phyloP scores from a whole-genome alignment of 179 eudicot species.

The Monotropa hypopitys region DNA sequence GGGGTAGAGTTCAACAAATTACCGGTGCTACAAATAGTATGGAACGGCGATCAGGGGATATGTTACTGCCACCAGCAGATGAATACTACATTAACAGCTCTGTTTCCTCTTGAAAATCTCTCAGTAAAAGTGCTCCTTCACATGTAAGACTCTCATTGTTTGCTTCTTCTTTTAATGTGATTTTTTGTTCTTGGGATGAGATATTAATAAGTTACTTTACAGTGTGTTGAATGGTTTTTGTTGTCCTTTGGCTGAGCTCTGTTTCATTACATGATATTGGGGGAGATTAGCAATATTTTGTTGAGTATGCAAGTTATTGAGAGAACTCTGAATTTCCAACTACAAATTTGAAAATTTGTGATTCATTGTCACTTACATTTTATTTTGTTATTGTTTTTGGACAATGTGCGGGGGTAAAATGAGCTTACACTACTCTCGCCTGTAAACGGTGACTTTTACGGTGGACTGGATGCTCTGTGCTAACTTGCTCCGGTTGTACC shows the following conservation, averaged over 20 bases:
- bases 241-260: neutral
- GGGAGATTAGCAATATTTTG: neutral
- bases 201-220: neutral
- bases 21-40: slow-evolving; percentile 28
- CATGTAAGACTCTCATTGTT: slow-evolving; percentile 28
- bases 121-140: slow-evolving; percentile 32
- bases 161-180: neutral
- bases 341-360: neutral
- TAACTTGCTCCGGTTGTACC: too few relatives aligned
- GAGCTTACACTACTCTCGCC: too few relatives aligned
- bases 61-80: slow-evolving; percentile 50
- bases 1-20: slow-evolving; percentile 61
- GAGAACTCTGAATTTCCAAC: neutral
- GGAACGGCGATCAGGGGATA: slow-evolving; percentile 31
- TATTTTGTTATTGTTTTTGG: neutral
- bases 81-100: slow-evolving; percentile 28
- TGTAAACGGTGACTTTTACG: too few relatives aligned
- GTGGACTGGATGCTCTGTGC: too few relatives aligned
- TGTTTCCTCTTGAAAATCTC: slow-evolving; percentile 26
- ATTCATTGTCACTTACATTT: neutral
- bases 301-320: neutral
- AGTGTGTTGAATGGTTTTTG: neutral
- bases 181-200: neutral
- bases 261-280: neutral
- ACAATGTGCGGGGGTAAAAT: too few relatives aligned